Percentiles rank a stretch among this genome's conserved stretches.
Evolutionary conservation across 495 filamentous ascomycete genomes (phyloP).

Genomic region (Aspergillus coremiiformis): DNA sequence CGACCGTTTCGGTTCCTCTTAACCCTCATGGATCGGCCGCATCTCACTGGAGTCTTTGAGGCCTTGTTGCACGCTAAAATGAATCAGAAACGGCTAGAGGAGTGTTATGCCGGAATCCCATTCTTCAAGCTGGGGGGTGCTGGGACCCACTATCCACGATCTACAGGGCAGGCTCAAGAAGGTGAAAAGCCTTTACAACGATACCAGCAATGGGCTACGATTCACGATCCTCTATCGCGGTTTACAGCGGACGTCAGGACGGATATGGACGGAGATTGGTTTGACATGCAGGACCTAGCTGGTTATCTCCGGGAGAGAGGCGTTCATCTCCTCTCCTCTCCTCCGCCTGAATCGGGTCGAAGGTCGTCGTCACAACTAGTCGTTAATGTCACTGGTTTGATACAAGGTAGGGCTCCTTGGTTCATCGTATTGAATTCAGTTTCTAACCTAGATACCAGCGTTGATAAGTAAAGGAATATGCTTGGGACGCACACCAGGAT

Average conservation of each 20-base stretch:
- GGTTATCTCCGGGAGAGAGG: slow-evolving; percentile 45
- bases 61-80: slow-evolving; percentile 20
- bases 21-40: slow-evolving; percentile 44
- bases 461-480: slow-evolving; percentile 35
- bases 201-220: slow-evolving; percentile 27
- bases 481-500: slow-evolving; percentile 39
- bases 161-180: slow-evolving; percentile 16
- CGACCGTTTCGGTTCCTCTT: slow-evolving; percentile 62
- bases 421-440: neutral
- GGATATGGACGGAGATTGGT: slow-evolving; percentile 62
- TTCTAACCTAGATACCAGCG: slow-evolving; percentile 12
- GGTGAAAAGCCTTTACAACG: slow-evolving; percentile 5
- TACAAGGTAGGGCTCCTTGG: slow-evolving; percentile 11
- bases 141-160: slow-evolving; percentile 52
- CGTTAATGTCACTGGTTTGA: slow-evolving; percentile 15
- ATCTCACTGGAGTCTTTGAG: slow-evolving; percentile 40
- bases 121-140: slow-evolving; percentile 59
- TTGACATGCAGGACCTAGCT: slow-evolving; percentile 66
- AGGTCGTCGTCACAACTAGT: neutral
- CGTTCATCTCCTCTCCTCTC: slow-evolving; percentile 14
- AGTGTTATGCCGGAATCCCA: slow-evolving; percentile 46
- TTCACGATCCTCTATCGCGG: slow-evolving; percentile 20
- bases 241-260: slow-evolving; percentile 12
- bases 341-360: neutral
- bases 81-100: slow-evolving; percentile 35